A percentile compares a stretch with the other conserved stretches of the same genome.
phyloP scores from a whole-genome alignment of 2,329 filamentous ascomycete genomes.

The Fusarium longipes region DNA sequence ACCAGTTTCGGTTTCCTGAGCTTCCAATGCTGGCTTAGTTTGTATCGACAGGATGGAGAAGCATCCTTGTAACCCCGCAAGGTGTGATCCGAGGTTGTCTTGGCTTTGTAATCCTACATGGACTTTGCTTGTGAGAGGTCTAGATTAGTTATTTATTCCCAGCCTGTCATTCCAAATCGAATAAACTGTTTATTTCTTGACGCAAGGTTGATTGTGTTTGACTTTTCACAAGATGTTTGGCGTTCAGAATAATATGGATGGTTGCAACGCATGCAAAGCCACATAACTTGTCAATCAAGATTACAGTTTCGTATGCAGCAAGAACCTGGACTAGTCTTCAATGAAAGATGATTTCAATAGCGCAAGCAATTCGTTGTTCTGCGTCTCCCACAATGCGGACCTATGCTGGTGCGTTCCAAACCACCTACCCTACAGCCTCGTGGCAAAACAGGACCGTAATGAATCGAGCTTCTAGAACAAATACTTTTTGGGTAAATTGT shows the following conservation, averaged over 20 bases:
- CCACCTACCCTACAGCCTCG: neutral
- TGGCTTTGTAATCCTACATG: neutral
- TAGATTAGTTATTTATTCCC: neutral
- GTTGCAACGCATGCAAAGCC: too few species aligned
- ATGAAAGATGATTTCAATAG: too few species aligned
- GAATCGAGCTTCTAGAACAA: neutral
- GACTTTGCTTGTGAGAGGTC: slow-evolving; percentile 16
- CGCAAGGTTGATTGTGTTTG: neutral
- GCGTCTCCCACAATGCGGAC: neutral
- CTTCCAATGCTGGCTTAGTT: slow-evolving; percentile 37
- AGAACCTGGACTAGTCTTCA: too few species aligned
- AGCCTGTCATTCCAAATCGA: neutral
- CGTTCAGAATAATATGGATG: neutral
- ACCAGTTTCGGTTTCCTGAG: slow-evolving; percentile 10
- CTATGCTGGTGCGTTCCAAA: neutral
- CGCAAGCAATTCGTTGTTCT: too few species aligned
- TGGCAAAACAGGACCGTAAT: too few species aligned
- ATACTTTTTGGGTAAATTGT: neutral
- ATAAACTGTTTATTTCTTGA: neutral
- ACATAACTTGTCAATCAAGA: too few species aligned
- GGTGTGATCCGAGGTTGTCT: slow-evolving; percentile 29
- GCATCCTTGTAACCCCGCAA: slow-evolving; percentile 36
- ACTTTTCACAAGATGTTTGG: neutral
- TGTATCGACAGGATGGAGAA: slow-evolving; percentile 4
- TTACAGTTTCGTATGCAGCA: too few species aligned